Conservation (phyloP, 148 eudicot genomes). For the Arctostaphylos glauca region DNA sequence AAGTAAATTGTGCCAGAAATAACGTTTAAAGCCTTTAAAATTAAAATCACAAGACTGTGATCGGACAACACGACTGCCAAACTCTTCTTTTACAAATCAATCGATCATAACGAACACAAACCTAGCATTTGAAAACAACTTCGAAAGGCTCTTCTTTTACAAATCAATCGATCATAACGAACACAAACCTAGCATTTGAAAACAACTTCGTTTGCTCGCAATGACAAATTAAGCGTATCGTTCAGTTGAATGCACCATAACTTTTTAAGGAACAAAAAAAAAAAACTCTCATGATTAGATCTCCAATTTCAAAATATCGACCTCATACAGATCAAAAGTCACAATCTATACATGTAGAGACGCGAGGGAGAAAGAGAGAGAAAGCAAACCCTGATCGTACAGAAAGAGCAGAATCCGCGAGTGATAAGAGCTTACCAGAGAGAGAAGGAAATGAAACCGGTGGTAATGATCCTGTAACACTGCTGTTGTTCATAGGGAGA, state of each 20-base stretch:
- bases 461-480: neutral
- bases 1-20: neutral
- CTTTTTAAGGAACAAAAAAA: neutral
- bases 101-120: neutral
- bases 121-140: neutral
- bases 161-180: neutral
- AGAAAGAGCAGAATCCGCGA: too few relatives aligned
- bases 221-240: neutral
- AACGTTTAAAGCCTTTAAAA: neutral
- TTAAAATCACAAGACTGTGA: neutral
- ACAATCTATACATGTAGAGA: neutral
- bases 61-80: neutral
- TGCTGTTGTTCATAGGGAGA: neutral
- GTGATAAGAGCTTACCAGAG: constrained; percentile 1
- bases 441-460: neutral
- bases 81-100: neutral
- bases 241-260: neutral
- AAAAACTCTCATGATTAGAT: neutral
- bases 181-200: neutral
- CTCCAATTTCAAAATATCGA: neutral
- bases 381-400: neutral
- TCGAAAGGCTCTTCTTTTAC: neutral
- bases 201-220: neutral
- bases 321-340: neutral
- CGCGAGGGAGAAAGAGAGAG: neutral